Conservation (phyloP, 345 rosid genomes). For the Salix arbutifolia region DNA sequence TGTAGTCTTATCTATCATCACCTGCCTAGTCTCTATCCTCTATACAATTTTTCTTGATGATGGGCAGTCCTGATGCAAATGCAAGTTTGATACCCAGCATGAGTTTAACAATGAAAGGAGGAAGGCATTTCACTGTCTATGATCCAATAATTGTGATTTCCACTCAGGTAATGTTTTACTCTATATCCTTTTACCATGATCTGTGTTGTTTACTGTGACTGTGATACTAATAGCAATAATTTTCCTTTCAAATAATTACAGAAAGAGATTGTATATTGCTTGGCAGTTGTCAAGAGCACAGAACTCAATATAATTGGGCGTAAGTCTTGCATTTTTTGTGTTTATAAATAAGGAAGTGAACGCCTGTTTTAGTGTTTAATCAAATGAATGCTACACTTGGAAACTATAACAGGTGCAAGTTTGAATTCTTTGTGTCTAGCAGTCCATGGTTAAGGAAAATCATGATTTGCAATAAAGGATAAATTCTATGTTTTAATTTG, state of each 20-base stretch:
- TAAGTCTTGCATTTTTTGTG: conserved; percentile 33
- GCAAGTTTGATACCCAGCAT: conserved; percentile 60
- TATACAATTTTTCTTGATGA: conserved; percentile 13
- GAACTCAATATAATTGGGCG: conserved; percentile 76
- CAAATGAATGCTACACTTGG: neutral
- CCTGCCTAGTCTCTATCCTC: neutral
- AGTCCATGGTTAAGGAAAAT: neutral
- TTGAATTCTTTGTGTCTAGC: neutral
- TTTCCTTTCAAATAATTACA: conserved; percentile 20
- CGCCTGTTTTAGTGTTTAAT: too few relatives aligned
- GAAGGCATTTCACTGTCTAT: conserved; percentile 49
- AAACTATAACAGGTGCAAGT: neutral
- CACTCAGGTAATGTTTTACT: conserved; percentile 38
- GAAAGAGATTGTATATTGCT: conserved; percentile 62
- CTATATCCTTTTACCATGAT: neutral
- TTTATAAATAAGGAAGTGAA: neutral
- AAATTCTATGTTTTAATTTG: neutral
- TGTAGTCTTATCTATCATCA: neutral
- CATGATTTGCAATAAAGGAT: neutral
- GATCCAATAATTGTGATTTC: conserved; percentile 75
- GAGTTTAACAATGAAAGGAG: conserved; percentile 72
- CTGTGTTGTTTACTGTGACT: neutral
- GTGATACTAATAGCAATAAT: neutral
- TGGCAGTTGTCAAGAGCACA: conserved; percentile 64
- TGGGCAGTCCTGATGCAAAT: conserved; percentile 55